phyloP scores from a whole-genome alignment of 352 stramenopile species.

The Albugo laibachii region DNA sequence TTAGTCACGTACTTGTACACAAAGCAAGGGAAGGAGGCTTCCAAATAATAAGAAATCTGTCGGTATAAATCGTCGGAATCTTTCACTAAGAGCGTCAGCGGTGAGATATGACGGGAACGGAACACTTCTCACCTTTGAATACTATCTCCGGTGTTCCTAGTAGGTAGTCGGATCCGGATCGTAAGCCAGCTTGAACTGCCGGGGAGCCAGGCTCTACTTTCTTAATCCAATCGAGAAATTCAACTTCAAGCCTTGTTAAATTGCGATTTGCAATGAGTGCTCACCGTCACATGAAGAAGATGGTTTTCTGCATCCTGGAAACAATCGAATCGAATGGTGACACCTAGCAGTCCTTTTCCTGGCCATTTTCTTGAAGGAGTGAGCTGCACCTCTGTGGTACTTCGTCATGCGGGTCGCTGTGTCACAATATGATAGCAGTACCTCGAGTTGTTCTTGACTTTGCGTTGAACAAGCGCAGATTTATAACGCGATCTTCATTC shows the following conservation, averaged over 20 bases:
- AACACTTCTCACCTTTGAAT: constrained; percentile 22
- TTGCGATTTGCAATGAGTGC: constrained; percentile 2
- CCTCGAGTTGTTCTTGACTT: constrained; percentile 50
- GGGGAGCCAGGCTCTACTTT: constrained; percentile 80
- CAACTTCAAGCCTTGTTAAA: background rate
- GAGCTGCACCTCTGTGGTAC: constrained; percentile 43
- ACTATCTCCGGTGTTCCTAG: constrained; percentile 82
- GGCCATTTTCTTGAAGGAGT: constrained; percentile 84
- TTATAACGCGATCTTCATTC: constrained; percentile 53
- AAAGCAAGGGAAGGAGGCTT: constrained; percentile 92
- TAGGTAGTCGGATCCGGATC: constrained; percentile 84
- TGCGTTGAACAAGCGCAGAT: constrained; percentile 57
- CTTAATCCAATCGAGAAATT: constrained; percentile 8
- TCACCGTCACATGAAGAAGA: constrained; percentile 85
- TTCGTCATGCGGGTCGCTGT: background rate
- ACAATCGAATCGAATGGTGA: constrained; percentile 95
- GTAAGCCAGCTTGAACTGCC: constrained; percentile 76
- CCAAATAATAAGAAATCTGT: constrained; percentile 76
- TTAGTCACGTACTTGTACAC: constrained; percentile 82
- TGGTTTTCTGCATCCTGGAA: constrained; percentile 91
- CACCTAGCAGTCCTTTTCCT: constrained; percentile 88
- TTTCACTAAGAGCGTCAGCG: background rate
- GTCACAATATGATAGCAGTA: constrained; percentile 3
- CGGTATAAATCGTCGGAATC: constrained; percentile 76
- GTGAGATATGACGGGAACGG: background rate